Conservation (phyloP, 192 early-diverging fungal genomes). For the Coemansia asiatica region DNA sequence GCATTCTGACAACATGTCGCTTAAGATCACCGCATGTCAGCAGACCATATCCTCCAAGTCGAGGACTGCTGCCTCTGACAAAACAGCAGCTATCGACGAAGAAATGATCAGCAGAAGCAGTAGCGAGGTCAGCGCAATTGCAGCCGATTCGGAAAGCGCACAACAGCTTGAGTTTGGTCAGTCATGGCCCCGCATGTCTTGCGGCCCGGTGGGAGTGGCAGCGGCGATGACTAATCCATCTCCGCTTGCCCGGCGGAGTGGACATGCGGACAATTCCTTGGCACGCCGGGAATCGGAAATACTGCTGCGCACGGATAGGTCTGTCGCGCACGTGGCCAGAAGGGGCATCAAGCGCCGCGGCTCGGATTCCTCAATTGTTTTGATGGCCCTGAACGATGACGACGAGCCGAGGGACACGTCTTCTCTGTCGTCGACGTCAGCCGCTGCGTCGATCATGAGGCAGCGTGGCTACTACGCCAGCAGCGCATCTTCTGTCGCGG, state of each 20-base stretch:
- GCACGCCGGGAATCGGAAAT: constrained; percentile 12
- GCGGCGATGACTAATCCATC: constrained; percentile 1
- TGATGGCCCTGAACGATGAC: constrained; percentile 25
- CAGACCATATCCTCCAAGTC: background rate
- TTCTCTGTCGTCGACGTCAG: background rate
- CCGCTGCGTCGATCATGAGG: background rate
- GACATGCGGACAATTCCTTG: constrained; percentile 3
- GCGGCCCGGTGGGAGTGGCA: constrained; percentile 4
- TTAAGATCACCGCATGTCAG: constrained; percentile 8
- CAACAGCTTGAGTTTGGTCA: background rate
- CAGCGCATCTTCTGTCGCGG: background rate
- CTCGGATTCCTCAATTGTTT: constrained; percentile 40
- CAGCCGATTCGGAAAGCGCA: background rate
- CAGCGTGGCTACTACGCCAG: background rate
- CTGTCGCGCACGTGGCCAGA: constrained; percentile 1
- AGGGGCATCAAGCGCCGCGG: constrained; percentile 52
- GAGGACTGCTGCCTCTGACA: background rate
- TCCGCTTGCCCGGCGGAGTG: background rate
- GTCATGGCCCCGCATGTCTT: constrained; percentile 13
- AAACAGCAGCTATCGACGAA: constrained; percentile 1
- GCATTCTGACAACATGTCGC: background rate
- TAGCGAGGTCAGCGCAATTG: constrained; percentile 9
- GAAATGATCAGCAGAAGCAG: constrained; percentile 12
- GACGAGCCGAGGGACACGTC: background rate
- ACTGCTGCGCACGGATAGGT: constrained; percentile 1